Evolutionary conservation across 495 filamentous ascomycete genomes (phyloP).

Genomic region (Daldinia caldariorum): DNA sequence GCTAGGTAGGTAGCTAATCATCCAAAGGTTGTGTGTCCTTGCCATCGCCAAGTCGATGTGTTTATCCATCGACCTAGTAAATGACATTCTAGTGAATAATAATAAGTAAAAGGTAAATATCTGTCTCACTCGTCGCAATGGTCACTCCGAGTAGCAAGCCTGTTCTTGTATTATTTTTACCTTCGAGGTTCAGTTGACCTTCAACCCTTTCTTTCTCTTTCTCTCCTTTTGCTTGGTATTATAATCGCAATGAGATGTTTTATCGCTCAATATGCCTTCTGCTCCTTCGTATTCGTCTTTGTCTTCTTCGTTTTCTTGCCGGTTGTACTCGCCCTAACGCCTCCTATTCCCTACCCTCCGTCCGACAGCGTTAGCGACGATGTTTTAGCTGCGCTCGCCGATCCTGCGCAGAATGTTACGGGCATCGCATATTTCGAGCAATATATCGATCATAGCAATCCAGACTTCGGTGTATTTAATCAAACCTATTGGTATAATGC

Average conservation of each 20-base stretch:
- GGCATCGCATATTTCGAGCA: constrained; percentile 56
- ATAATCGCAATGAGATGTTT: constrained; percentile 17
- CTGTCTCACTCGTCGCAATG: constrained; percentile 1
- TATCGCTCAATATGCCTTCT: constrained; percentile 6
- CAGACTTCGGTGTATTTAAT: constrained; percentile 64
- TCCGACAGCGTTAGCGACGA: constrained; percentile 18
- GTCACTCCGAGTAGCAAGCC: neutral
- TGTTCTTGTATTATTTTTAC: neutral
- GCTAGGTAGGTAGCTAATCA: neutral
- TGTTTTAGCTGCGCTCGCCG: constrained; percentile 28
- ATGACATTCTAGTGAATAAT: neutral
- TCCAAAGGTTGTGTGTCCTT: neutral
- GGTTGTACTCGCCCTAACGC: constrained; percentile 20
- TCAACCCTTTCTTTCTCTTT: neutral
- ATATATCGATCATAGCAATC: constrained; percentile 63
- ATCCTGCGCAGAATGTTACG: constrained; percentile 16
- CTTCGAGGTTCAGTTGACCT: neutral
- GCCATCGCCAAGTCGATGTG: neutral
- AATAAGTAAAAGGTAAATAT: constrained; percentile 25
- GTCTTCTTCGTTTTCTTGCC: constrained; percentile 6
- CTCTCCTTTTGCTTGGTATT: neutral
- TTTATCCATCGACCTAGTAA: constrained; percentile 8
- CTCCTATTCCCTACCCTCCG: constrained; percentile 21
- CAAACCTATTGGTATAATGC: constrained; percentile 65
- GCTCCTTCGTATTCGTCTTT: too few species aligned